Base-by-base conservation (phyloP, 1,139 yeast species). In the Pichia sp. region DNA sequence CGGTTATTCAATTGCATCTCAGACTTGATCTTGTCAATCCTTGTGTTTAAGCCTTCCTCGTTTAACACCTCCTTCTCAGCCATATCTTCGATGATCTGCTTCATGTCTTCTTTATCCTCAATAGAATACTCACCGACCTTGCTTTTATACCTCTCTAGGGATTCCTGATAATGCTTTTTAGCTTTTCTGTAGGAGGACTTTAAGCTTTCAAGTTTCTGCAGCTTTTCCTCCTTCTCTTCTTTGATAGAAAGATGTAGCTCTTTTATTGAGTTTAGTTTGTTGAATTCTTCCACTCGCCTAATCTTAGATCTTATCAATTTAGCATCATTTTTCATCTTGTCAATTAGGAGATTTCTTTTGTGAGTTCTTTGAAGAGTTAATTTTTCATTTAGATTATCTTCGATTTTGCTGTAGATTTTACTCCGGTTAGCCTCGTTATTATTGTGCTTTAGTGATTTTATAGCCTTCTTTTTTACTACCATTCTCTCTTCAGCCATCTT, bases 81-180 rank as follows among this genome's bases (percentile, higher is more conserved):
- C 53, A 83, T 81, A 16, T 64, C 60, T 26, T 69, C 69, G 2
- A 82, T 82, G 34, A 78, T 66, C 2, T 65, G 70, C 5, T 74
- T 71, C 44, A 84, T 63, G 7, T 66, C 65, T 6, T 62, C 70
- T 48, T 76, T 73, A 28, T 74, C 75, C 40, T 76, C 82, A 1
- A 69, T 74, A 0, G 76, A 64, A 52, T 77, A 78, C 1, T 62
- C 55, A 10, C 63, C 63, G 31, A 76, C 74, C 53, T 72, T 73
- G 22, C 66, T 67, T 55, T 72, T 72, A 44, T 62, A 60, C 3
- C 55, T 54, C 7, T 64, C 60, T 51, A 76, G 73, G 8, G 81
- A 79, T 16, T 64, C 64, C 6, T 68, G 67, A 56, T 74, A 76
- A 5, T 68, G 71, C 6, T 63, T 62, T 49, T 62, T 68, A 53